These are phyloP conservation scores for Centrapalus pauciflorus DNA, from an alignment of 129 eudicot genomes.

Conservation along the genomic window DNA sequence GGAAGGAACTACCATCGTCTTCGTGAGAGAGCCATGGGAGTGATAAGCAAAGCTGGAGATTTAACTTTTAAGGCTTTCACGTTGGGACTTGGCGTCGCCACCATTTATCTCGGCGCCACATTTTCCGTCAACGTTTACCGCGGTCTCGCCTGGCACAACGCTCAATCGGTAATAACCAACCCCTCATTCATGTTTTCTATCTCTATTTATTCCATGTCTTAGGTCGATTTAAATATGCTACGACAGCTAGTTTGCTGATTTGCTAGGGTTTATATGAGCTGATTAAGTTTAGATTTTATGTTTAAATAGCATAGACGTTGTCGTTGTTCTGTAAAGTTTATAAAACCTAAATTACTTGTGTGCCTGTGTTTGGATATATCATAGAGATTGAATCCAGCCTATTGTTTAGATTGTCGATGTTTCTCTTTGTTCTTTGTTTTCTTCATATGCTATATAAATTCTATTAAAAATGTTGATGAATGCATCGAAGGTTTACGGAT, in stretches of 20 bases:
- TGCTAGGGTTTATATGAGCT: conserved; percentile 10
- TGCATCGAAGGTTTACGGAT: not conserved
- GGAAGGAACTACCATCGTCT: not conserved
- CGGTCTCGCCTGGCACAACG: conserved; percentile 94
- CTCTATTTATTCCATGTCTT: not conserved
- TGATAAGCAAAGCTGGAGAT: conserved; percentile 65
- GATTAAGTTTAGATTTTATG: not conserved
- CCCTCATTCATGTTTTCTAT: conserved; percentile 1
- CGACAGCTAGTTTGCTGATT: not conserved
- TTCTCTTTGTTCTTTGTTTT: not conserved
- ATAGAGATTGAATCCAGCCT: not conserved
- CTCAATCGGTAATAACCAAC: conserved; percentile 68
- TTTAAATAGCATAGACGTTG: not conserved
- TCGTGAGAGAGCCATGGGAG: conserved; percentile 37
- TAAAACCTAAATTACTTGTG: not conserved
- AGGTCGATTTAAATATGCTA: conserved; percentile 2
- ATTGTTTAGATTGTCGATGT: not conserved
- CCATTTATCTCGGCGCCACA: conserved; percentile 71
- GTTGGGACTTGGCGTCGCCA: conserved; percentile 74
- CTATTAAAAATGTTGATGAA: not conserved
- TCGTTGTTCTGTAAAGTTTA: not conserved
- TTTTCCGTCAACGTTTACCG: conserved; percentile 96
- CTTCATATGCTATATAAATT: not conserved
- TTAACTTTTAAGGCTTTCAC: conserved; percentile 82
- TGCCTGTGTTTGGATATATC: not conserved